Conservation (phyloP, 805 yeast genomes). For the Hanseniaspora thailandica region DNA sequence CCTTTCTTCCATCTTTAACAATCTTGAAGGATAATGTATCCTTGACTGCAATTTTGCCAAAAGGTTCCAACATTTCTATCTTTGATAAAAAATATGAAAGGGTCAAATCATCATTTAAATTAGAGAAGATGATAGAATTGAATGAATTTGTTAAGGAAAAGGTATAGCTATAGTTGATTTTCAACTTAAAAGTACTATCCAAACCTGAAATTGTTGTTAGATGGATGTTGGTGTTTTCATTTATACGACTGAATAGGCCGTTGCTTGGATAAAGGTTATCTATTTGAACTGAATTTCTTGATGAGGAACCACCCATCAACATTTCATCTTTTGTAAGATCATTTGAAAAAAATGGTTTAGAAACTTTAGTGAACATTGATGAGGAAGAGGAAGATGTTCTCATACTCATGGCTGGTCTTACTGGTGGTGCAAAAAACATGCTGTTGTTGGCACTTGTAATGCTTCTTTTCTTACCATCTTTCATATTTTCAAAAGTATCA, state of each 20-base stretch:
- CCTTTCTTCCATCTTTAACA: neutral
- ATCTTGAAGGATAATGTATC: neutral
- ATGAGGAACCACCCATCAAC: neutral
- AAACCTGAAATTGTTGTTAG: neutral
- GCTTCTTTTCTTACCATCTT: neutral
- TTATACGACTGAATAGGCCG: neutral
- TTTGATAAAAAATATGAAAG: neutral
- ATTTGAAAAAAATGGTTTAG: neutral
- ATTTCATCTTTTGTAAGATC: neutral
- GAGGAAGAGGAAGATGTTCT: neutral
- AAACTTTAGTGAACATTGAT: neutral
- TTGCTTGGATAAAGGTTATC: neutral
- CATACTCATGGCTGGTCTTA: neutral
- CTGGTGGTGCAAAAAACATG: neutral
- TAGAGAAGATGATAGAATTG: slow-evolving; percentile 7
- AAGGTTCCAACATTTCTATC: neutral
- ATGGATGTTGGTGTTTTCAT: neutral
- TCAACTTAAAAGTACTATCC: neutral
- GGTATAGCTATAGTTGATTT: neutral
- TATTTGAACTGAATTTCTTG: neutral
- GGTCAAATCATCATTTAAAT: slow-evolving; percentile 1
- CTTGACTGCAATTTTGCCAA: neutral
- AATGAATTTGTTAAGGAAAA: neutral
- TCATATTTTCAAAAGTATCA: slow-evolving; percentile 1
- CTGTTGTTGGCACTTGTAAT: neutral